Percentiles rank a stretch among this genome's conserved stretches.
These are phyloP conservation scores for Thelonectria discophora DNA, from an alignment of 2,329 filamentous ascomycete genomes.

Conservation along the genomic window DNA sequence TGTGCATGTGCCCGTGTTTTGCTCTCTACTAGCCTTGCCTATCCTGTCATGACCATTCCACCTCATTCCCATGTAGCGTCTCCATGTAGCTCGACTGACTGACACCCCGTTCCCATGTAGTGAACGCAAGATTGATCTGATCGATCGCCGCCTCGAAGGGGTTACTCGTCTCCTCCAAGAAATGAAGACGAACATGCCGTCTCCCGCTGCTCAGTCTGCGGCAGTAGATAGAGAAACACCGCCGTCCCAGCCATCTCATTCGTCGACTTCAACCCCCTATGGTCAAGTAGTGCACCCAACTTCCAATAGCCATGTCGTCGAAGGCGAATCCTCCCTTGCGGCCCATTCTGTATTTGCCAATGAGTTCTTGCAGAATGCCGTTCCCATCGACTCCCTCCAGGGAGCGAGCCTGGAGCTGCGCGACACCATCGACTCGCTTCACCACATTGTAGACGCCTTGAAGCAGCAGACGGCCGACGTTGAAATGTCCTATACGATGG, in stretches of 20 bases:
- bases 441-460: conserved; percentile 40
- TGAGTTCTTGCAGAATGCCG: conserved; percentile 53
- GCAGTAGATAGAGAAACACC: conserved; percentile 27
- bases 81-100: conserved; percentile 6
- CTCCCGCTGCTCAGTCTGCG: conserved; percentile 17
- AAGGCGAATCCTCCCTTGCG: conserved; percentile 56
- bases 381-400: conserved; percentile 41
- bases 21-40: neutral
- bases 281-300: conserved; percentile 30
- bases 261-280: conserved; percentile 31
- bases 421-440: conserved; percentile 48
- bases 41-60: neutral
- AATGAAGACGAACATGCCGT: conserved; percentile 42
- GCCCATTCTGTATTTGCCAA: conserved; percentile 58
- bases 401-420: conserved; percentile 45
- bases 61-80: neutral
- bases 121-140: conserved; percentile 51
- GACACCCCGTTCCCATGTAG: conserved; percentile 28
- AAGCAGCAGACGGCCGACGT: conserved; percentile 38
- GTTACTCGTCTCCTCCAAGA: conserved; percentile 47
- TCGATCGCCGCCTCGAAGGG: conserved; percentile 48
- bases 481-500: conserved; percentile 39
- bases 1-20: neutral
- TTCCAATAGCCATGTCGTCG: conserved; percentile 47
- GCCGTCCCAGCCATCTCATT: conserved; percentile 29